phyloP scores from a whole-genome alignment of 225 moss, liverwort and hornwort species.

The Straminergon stramineum region DNA sequence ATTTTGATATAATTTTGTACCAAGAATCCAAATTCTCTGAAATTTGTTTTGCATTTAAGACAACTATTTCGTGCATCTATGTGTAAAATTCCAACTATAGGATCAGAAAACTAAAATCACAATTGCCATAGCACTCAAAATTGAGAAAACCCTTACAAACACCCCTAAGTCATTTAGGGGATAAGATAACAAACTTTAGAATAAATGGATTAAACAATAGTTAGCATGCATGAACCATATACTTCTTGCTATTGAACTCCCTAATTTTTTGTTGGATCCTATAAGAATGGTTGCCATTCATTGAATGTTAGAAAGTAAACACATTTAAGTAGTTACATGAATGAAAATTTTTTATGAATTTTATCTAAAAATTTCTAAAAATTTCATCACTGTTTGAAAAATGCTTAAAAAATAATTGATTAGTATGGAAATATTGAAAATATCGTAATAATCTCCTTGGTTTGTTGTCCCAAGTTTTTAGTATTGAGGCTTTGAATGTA shows the following conservation, averaged over 20 bases:
- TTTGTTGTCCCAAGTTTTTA: not conserved
- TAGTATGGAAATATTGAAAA: not conserved
- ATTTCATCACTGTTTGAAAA: not conserved
- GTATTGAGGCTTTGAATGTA: not conserved
- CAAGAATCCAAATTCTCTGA: not conserved
- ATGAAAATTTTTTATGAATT: not conserved
- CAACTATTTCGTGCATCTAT: not conserved
- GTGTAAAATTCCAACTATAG: not conserved
- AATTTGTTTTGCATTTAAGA: not conserved
- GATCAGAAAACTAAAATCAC: no score
- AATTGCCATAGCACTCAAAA: no score
- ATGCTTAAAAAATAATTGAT: not conserved
- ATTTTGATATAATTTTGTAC: not conserved
- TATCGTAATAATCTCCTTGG: not conserved
- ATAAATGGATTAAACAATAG: not conserved
- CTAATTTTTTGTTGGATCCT: not conserved
- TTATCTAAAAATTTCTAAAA: not conserved
- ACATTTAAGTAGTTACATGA: not conserved
- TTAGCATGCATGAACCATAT: not conserved
- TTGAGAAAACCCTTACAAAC: no score
- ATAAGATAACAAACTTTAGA: not conserved
- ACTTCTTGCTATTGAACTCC: not conserved
- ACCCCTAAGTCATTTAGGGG: no score
- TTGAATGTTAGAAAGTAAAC: not conserved
- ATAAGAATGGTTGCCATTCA: not conserved